Conservation (phyloP, 2,329 filamentous ascomycete genomes). For the Fonsecaea nubica region DNA sequence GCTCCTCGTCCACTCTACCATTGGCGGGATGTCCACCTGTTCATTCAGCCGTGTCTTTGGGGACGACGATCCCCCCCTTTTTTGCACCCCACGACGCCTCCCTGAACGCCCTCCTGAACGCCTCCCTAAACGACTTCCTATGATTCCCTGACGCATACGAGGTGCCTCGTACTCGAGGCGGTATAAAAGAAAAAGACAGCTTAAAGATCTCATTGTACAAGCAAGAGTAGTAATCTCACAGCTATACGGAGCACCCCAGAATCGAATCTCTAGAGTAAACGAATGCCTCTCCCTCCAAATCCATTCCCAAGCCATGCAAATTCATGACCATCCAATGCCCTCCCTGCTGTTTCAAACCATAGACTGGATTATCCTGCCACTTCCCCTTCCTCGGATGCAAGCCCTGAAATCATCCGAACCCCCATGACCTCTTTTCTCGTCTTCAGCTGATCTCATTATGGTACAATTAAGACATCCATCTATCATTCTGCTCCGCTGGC, state of each 20-base stretch:
- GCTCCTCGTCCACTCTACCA: neutral
- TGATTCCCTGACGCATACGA: neutral
- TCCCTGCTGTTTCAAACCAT: neutral
- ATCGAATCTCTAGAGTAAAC: neutral
- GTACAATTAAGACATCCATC: constrained; percentile 36
- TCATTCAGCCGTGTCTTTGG: neutral
- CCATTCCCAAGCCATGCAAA: neutral
- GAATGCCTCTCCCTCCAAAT: neutral
- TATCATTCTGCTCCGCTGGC: constrained; percentile 45
- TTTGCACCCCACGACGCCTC: neutral
- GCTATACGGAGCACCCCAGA: neutral
- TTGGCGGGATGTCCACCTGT: neutral
- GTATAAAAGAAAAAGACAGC: neutral
- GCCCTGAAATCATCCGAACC: neutral
- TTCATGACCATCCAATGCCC: neutral
- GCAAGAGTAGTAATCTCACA: neutral
- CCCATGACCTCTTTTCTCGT: constrained; percentile 5
- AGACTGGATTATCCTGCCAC: neutral
- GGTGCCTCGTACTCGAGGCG: neutral
- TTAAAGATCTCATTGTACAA: neutral
- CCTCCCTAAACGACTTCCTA: too few relatives aligned
- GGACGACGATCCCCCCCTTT: neutral
- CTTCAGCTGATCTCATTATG: constrained; percentile 23
- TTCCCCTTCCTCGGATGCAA: neutral
- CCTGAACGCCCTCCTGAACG: too few relatives aligned